Conservation (phyloP, 352 stramenopile genomes). For the Phytophthora agathidicida region DNA sequence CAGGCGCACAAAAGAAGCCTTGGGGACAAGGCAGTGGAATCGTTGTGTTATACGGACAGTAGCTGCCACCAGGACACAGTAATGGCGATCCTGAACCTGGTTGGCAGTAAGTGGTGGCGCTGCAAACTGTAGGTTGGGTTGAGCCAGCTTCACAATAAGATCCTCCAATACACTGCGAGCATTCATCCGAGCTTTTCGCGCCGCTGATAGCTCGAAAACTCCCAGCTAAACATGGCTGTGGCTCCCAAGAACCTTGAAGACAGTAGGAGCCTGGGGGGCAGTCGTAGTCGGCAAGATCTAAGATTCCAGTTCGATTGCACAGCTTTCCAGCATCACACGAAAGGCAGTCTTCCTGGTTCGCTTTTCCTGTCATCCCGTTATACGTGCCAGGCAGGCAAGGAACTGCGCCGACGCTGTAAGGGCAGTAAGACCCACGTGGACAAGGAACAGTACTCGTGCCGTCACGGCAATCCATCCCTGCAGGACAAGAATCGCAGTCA, state of each 20-base stretch:
- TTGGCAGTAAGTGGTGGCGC: conserved; percentile 65
- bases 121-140: conserved; percentile 57
- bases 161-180: conserved; percentile 53
- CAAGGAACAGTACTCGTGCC: conserved; percentile 71
- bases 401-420: conserved; percentile 47
- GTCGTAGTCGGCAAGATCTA: conserved; percentile 59
- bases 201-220: conserved; percentile 43
- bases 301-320: conserved; percentile 73
- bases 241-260: conserved; percentile 36
- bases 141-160: conserved; percentile 63
- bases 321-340: conserved; percentile 70
- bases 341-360: conserved; percentile 55
- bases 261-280: conserved; percentile 85
- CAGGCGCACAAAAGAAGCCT: conserved; percentile 78
- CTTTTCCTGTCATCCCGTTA: conserved; percentile 49
- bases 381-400: conserved; percentile 67
- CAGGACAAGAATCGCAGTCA: conserved; percentile 82
- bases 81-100: conserved; percentile 49
- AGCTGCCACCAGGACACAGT: conserved; percentile 68
- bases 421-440: conserved; percentile 65
- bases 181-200: conserved; percentile 48
- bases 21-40: conserved; percentile 56
- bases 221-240: conserved; percentile 54
- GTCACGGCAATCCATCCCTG: conserved; percentile 85
- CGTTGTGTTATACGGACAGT: conserved; percentile 80